phyloP scores from a whole-genome alignment of 345 rosid species.

The Ceriops tagal region DNA sequence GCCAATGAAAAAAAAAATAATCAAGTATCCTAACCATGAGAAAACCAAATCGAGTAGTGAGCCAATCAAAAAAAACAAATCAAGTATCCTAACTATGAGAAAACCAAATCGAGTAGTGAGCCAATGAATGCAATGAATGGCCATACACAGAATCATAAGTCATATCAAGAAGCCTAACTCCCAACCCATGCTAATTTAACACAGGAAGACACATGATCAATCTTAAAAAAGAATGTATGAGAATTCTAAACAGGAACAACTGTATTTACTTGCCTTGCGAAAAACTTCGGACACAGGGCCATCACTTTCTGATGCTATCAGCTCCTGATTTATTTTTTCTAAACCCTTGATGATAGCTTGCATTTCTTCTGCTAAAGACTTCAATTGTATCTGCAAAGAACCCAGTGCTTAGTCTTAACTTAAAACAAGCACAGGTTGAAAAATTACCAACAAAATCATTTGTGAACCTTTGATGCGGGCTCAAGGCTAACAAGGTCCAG shows the following conservation, averaged over 20 bases:
- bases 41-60: neutral
- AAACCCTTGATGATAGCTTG: conserved; percentile 94
- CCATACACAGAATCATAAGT: neutral
- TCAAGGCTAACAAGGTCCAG: conserved; percentile 82
- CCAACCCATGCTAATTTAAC: too few species aligned
- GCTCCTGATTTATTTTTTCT: conserved; percentile 90
- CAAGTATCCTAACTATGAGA: conserved; percentile 4
- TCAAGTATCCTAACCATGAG: conserved; percentile 3
- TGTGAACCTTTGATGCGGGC: conserved; percentile 71
- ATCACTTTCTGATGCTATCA: conserved; percentile 77
- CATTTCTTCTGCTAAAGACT: conserved; percentile 97
- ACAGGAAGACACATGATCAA: neutral
- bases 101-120: neutral
- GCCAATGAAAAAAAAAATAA: neutral
- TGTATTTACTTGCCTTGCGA: conserved; percentile 46
- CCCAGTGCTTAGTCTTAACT: conserved; percentile 15
- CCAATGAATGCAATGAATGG: neutral
- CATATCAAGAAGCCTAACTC: too few species aligned
- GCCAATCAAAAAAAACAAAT: neutral
- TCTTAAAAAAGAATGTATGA: conserved; percentile 2
- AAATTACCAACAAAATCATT: conserved; percentile 14
- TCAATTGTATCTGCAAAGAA: conserved; percentile 81
- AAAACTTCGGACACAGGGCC: conserved; percentile 95
- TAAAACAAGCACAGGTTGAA: conserved; percentile 7
- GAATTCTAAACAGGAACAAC: conserved; percentile 6